Evolutionary conservation across 2,329 filamentous ascomycete species (phyloP).

Genomic region (Alternaria rosae): DNA sequence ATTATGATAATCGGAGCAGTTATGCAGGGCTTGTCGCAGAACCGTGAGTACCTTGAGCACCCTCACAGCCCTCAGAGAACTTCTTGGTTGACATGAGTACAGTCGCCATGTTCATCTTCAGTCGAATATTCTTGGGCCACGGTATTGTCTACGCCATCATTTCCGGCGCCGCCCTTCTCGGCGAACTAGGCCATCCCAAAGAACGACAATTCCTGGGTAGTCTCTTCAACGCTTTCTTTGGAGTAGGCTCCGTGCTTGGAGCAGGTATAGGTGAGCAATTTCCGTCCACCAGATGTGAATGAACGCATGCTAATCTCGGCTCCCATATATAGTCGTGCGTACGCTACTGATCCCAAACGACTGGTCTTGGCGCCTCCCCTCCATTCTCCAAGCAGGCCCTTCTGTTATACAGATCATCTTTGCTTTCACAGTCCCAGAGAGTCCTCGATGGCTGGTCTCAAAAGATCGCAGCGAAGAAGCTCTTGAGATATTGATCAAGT

Average conservation of each 20-base stretch:
- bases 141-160: constrained; percentile 71
- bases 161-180: constrained; percentile 68
- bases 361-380: constrained; percentile 73
- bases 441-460: constrained; percentile 69
- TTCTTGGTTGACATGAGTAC: neutral
- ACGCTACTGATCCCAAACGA: constrained; percentile 65
- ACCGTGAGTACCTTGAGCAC: constrained; percentile 28
- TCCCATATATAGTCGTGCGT: constrained; percentile 59
- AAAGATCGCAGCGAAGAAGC: constrained; percentile 71
- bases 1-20: constrained; percentile 65
- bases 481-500: constrained; percentile 66
- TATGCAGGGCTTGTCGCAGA: constrained; percentile 62
- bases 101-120: constrained; percentile 63
- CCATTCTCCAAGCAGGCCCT: constrained; percentile 68
- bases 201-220: constrained; percentile 70
- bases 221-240: constrained; percentile 75
- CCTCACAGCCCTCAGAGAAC: too few species aligned
- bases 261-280: constrained; percentile 57
- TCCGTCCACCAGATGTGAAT: neutral
- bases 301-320: neutral
- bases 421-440: constrained; percentile 70
- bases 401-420: constrained; percentile 69
- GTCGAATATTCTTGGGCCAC: constrained; percentile 70
- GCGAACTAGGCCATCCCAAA: constrained; percentile 72
- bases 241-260: constrained; percentile 64